phyloP scores from a whole-genome alignment of 805 yeast genomes.

The Metschnikowia cerradonensis region DNA sequence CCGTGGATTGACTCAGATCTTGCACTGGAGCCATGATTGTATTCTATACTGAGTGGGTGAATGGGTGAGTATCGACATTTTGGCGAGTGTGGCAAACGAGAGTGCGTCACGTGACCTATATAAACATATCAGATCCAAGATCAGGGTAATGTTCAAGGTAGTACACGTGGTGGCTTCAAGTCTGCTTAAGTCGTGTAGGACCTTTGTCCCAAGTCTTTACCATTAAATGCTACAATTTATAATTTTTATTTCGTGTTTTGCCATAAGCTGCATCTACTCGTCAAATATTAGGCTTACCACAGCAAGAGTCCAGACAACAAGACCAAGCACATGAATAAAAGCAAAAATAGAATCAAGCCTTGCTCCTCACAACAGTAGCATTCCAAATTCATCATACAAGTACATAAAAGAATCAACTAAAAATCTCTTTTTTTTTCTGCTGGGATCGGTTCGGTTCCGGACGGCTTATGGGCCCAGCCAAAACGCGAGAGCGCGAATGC shows the following conservation, averaged over 20 bases:
- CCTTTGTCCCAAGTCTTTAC: no score
- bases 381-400: not conserved
- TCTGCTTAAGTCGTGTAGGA: no score
- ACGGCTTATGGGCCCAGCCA: not conserved
- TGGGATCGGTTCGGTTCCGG: not conserved
- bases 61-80: conserved; percentile 1
- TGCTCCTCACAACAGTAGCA: not conserved
- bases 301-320: no score
- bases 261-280: not conserved
- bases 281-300: not conserved
- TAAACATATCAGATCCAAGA: not conserved
- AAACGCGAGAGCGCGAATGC: not conserved
- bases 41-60: not conserved
- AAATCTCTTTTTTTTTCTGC: no score
- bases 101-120: conserved; percentile 1
- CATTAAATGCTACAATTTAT: no score
- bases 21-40: conserved; percentile 34
- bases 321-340: no score
- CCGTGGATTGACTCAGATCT: conserved; percentile 19
- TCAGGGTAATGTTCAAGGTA: no score
- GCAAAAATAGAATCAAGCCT: no score
- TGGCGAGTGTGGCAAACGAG: conserved; percentile 6
- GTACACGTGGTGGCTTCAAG: no score
- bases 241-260: not conserved
- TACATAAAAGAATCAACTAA: not conserved